Evolutionary conservation across 2,329 filamentous ascomycete genomes (phyloP), one percentile per base, ranked within the genome.

Genomic region (Bipolaris oryzae): DNA sequence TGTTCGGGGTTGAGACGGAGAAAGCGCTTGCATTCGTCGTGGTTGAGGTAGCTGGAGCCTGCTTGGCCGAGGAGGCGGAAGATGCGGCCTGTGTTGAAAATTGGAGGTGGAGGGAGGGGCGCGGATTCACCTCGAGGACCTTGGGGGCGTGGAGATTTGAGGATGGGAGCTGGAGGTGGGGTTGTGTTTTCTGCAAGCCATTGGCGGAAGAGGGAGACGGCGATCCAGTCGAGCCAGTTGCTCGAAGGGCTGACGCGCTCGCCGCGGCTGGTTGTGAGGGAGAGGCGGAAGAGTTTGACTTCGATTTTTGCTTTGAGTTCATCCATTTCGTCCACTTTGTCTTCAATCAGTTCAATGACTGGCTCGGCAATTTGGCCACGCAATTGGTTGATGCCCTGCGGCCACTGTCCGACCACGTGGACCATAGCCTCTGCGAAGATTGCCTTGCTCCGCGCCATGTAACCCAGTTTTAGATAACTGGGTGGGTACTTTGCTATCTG

Each of bases 401-500:
- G 93, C 94, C 94, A 98, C 74, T 96, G 91, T 3, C 94, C 94
- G 0, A 97, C 93, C 0, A 97, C 92, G 70, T 98, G 94, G 50
- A 96, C 91, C 46, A 98, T 82, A 0, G 93, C 92, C 79, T 98
- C 83, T 25, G 78, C 78, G 72, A 94, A 90, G 57, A 89, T 85
- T 39, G 93, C 88, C 63, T 90, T 89, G 69, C 89, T 93, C 42
- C 91, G 87, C 7, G 92, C 89, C 39, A 96, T 83, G 69, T 92
- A 96, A 35, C 92, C 93, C 1, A 98, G 84, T 55, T 93, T 93
- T 45, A 97, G 85, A 72, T 97, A 98, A 57, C 88, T 92, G 45
- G 95, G 91, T 11, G 94, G 93, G 72, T 97, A 97, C 77, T 96
- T 97, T 50, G 93, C 92, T 61, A 97, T 96, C 77, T 97, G 94